Evolutionary conservation across 495 filamentous ascomycete species (phyloP).

Genomic region (Xylaria flabelliformis): DNA sequence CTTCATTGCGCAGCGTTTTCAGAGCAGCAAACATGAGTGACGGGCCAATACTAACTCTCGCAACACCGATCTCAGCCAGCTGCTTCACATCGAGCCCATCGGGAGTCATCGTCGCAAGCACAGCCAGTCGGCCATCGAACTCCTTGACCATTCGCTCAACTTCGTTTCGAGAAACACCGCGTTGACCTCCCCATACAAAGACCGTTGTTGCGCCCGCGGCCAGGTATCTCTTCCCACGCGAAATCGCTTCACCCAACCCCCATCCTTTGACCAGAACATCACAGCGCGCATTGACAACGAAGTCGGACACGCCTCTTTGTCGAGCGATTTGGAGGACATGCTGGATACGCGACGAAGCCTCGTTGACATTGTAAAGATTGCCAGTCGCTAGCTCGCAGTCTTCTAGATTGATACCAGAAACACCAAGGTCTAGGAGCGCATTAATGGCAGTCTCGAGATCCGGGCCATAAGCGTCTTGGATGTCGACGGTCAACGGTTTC

Average conservation of each 20-base stretch:
- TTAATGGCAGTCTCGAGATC: conserved; percentile 46
- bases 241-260: conserved; percentile 50
- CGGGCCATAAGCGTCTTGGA: conserved; percentile 61
- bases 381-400: conserved; percentile 48
- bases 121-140: conserved; percentile 42
- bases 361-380: conserved; percentile 40
- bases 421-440: conserved; percentile 50
- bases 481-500: conserved; percentile 56
- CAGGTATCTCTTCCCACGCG: conserved; percentile 52
- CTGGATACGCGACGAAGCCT: conserved; percentile 49
- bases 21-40: conserved; percentile 30
- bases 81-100: conserved; percentile 44
- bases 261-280: conserved; percentile 47
- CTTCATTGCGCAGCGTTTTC: conserved; percentile 27
- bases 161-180: conserved; percentile 42
- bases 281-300: conserved; percentile 58
- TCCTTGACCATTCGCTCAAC: conserved; percentile 44
- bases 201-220: conserved; percentile 57
- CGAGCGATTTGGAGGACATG: conserved; percentile 39
- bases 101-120: conserved; percentile 34
- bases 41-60: conserved; percentile 54
- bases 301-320: conserved; percentile 53
- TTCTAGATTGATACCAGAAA: conserved; percentile 60
- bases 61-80: conserved; percentile 50
- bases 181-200: conserved; percentile 44